Evolutionary conservation across 23 red algal species (phyloP).

Genomic region (Gracilariopsis chorda): DNA sequence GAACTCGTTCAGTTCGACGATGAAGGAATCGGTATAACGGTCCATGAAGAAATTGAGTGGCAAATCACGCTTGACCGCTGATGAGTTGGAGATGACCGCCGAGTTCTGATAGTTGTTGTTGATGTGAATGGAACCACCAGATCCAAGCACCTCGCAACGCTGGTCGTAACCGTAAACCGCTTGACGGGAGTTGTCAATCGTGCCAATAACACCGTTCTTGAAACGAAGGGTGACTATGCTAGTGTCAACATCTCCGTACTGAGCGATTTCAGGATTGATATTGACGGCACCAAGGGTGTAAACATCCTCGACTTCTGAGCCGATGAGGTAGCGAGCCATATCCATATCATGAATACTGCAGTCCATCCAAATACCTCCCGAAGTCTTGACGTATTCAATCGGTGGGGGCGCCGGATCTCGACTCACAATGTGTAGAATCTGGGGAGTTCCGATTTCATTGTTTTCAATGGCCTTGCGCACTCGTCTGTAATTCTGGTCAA

Average conservation of each 20-base stretch:
- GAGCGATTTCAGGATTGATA: constrained; percentile 71
- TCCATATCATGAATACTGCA: constrained; percentile 99
- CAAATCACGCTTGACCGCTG: constrained; percentile 90
- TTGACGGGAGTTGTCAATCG: constrained; percentile 96
- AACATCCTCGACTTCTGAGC: constrained; percentile 92
- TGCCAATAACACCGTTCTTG: constrained; percentile 85
- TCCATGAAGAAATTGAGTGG: constrained; percentile 99
- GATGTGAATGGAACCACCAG: constrained; percentile 88
- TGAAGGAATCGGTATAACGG: constrained; percentile 96
- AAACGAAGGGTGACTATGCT: constrained; percentile 92
- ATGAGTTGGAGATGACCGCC: constrained; percentile 86
- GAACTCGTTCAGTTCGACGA: constrained; percentile 91
- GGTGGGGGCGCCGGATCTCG: constrained; percentile 94
- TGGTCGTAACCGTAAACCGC: constrained; percentile 99
- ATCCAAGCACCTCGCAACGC: constrained; percentile 98
- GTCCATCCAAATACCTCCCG: constrained; percentile 99
- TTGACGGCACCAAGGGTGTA: constrained; percentile 89
- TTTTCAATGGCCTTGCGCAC: constrained; percentile 74
- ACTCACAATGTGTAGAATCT: constrained; percentile 95
- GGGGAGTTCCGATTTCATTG: constrained; percentile 92
- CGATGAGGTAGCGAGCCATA: constrained; percentile 98
- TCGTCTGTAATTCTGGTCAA: constrained; percentile 94
- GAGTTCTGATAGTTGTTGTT: constrained; percentile 99
- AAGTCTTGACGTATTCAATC: constrained; percentile 89
- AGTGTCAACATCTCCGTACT: constrained; percentile 97